Conservation (phyloP, 140 eudicot genomes). For the Stevia rebaudiana region DNA sequence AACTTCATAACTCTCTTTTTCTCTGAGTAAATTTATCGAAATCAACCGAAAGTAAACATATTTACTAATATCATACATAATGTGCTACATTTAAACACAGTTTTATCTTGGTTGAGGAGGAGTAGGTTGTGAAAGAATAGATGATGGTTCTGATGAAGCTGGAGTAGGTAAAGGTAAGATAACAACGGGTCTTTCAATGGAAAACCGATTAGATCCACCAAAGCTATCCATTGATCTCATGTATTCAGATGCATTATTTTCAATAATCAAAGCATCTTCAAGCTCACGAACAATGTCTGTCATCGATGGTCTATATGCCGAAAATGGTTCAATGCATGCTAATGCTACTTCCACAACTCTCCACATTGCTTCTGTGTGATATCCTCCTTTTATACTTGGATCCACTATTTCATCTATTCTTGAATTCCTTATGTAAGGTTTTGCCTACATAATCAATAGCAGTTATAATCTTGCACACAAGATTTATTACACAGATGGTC, state of each 20-base stretch:
- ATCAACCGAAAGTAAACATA: conserved; percentile 23
- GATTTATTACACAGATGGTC: too few species aligned
- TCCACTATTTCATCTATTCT: conserved; percentile 77
- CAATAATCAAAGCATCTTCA: conserved; percentile 83
- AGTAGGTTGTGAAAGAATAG: conserved; percentile 51
- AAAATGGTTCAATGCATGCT: conserved; percentile 74
- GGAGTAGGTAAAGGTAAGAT: conserved; percentile 52
- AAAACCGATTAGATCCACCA: conserved; percentile 75
- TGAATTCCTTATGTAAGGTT: conserved; percentile 66
- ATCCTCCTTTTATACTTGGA: conserved; percentile 73
- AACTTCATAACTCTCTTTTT: conserved; percentile 7
- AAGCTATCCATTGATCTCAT: conserved; percentile 81
- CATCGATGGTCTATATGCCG: conserved; percentile 76
- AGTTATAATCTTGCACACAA: background rate
- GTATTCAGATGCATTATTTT: conserved; percentile 83
- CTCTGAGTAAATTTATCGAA: conserved; percentile 15
- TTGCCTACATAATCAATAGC: conserved; percentile 41
- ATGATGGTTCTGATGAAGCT: conserved; percentile 47
- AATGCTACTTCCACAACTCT: conserved; percentile 85
- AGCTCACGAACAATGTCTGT: conserved; percentile 78
- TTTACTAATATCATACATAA: conserved; percentile 28
- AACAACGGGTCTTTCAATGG: conserved; percentile 63
- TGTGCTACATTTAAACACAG: conserved; percentile 21
- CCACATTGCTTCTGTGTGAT: conserved; percentile 92
- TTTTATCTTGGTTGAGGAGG: conserved; percentile 74